These are phyloP conservation scores for Adansonia rubrostipa DNA, from an alignment of 441 rosid species.

Conservation along the genomic window DNA sequence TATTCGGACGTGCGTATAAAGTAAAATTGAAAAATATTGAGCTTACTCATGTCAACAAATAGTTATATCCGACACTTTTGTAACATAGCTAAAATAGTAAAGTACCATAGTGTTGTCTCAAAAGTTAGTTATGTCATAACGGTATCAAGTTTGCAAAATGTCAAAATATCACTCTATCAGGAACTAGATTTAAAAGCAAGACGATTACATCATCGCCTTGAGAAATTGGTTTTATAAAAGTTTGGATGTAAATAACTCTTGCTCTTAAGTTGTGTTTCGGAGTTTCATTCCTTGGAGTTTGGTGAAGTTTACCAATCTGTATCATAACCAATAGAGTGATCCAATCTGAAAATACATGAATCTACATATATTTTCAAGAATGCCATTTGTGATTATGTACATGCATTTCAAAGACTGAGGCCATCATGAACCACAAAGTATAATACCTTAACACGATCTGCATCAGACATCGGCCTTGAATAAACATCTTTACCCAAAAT, in stretches of 20 bases:
- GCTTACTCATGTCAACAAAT: too few relatives aligned
- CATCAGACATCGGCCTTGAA: conserved; percentile 44
- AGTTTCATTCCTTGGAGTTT: neutral
- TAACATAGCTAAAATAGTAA: too few relatives aligned
- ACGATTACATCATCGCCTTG: neutral
- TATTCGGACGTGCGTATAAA: too few relatives aligned
- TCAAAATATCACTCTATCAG: too few relatives aligned
- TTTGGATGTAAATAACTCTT: neutral
- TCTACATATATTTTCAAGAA: neutral
- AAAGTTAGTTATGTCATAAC: too few relatives aligned
- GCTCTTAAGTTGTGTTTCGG: neutral
- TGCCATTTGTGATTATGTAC: neutral
- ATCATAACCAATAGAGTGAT: neutral
- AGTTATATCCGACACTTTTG: too few relatives aligned
- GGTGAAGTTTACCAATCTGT: neutral
- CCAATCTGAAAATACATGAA: neutral
- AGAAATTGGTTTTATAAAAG: neutral
- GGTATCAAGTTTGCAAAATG: too few relatives aligned
- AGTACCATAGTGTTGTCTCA: neutral
- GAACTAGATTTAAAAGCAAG: neutral
- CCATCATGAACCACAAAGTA: neutral
- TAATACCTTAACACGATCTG: conserved; percentile 45
- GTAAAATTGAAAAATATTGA: too few relatives aligned
- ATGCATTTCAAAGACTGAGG: conserved; percentile 7
- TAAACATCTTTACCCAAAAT: conserved; percentile 38